Conservation (phyloP, 208 protist species). For the Hexamita inflata region DNA sequence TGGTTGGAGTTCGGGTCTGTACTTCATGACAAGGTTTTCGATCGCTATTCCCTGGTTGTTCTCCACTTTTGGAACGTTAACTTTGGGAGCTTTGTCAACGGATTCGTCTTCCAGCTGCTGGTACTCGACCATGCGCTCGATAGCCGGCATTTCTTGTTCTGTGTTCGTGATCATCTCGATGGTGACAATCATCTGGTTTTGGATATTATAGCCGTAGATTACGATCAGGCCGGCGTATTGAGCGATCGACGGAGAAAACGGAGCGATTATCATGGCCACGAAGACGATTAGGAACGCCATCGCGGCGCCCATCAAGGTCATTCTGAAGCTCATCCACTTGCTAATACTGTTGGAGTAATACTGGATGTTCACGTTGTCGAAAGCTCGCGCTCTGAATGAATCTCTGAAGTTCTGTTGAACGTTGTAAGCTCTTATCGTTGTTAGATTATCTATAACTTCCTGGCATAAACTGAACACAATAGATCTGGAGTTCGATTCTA, state of each 20-base stretch:
- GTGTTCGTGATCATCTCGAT: not conserved
- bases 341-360: not conserved
- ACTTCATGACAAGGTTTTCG: conserved; percentile 34
- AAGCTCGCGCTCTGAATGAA: not conserved
- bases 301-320: not conserved
- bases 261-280: no score
- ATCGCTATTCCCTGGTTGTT: conserved; percentile 29
- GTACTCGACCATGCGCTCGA: conserved; percentile 1
- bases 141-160: not conserved
- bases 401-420: not conserved
- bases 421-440: not conserved
- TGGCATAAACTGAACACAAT: conserved; percentile 56
- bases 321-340: not conserved
- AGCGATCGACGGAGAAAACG: no score
- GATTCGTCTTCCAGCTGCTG: not conserved
- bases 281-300: no score
- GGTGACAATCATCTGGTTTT: not conserved
- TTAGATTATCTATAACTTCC: not conserved
- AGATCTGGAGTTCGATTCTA: conserved; percentile 58
- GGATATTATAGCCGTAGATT: not conserved
- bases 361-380: not conserved
- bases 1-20: conserved; percentile 33
- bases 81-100: not conserved
- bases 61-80: no score
- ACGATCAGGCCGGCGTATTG: not conserved